Evolutionary conservation across 2,329 filamentous ascomycete genomes (phyloP).

Genomic region (Fusarium sp.): DNA sequence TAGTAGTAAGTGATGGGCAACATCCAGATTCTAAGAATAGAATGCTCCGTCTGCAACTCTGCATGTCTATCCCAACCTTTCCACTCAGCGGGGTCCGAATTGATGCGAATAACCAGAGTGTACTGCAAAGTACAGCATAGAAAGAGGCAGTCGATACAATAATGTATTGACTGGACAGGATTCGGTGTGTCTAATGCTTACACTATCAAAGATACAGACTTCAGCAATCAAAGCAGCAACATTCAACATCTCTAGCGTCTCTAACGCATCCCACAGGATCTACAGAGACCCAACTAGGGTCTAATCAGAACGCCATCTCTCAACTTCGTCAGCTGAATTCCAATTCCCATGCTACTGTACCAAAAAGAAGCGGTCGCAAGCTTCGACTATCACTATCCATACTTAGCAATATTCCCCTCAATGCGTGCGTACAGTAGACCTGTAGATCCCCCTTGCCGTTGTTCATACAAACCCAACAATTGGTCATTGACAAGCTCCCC

Average conservation of each 20-base stretch:
- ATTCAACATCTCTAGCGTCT: background rate
- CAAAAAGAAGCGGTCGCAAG: constrained; percentile 24
- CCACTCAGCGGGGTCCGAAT: constrained; percentile 30
- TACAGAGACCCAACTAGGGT: background rate
- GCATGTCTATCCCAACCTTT: constrained; percentile 34
- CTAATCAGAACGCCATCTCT: constrained; percentile 17
- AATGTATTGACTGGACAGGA: background rate
- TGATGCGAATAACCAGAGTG: background rate
- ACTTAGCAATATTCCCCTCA: constrained; percentile 8
- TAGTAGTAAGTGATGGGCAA: constrained; percentile 10
- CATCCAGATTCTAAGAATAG: constrained; percentile 43
- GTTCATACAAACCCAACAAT: constrained; percentile 5
- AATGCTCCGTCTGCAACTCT: constrained; percentile 23
- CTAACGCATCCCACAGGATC: constrained; percentile 13
- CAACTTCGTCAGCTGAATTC: constrained; percentile 18
- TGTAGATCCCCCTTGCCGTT: constrained; percentile 24
- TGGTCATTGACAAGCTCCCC: constrained; percentile 15
- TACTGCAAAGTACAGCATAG: background rate
- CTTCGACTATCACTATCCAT: background rate
- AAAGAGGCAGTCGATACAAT: background rate
- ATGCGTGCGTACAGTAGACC: constrained; percentile 4
- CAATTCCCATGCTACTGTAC: background rate
- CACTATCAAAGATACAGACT: background rate
- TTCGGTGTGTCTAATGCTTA: background rate
- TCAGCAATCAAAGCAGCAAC: background rate